A percentile compares a stretch with the other conserved stretches of the same genome.
Conservation (phyloP, 2,329 filamentous ascomycete species). For the Hymenoscyphus salicellus region DNA sequence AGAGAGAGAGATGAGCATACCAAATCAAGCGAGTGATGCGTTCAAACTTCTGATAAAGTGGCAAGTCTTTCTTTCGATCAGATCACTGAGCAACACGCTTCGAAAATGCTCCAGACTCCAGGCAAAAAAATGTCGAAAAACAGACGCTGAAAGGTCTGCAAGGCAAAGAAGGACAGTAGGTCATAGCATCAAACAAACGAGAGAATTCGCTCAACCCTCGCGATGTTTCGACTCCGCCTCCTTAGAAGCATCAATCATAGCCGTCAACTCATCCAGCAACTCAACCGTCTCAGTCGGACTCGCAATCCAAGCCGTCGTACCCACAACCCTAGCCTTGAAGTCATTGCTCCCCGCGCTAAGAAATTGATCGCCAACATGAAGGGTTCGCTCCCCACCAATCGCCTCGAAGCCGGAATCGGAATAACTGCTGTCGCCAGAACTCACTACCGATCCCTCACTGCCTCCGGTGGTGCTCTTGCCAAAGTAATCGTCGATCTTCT, state of each 20-base stretch:
- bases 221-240: not conserved
- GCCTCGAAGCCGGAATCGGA: slow-evolving; percentile 19
- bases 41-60: too few species aligned
- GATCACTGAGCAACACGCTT: too few species aligned
- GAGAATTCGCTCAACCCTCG: not conserved
- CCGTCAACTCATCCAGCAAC: slow-evolving; percentile 76
- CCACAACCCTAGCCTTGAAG: slow-evolving; percentile 89
- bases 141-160: too few species aligned
- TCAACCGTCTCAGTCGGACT: slow-evolving; percentile 87
- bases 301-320: slow-evolving; percentile 95
- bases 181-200: too few species aligned
- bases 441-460: not conserved
- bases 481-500: too few species aligned
- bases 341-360: slow-evolving; percentile 93
- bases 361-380: slow-evolving; percentile 97
- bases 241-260: slow-evolving; percentile 38
- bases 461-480: slow-evolving; percentile 27
- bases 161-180: too few species aligned
- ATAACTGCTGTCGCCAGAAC: not conserved
- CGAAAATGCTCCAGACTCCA: too few species aligned
- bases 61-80: too few species aligned
- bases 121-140: too few species aligned
- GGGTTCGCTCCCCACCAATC: slow-evolving; percentile 71
- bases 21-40: too few species aligned
- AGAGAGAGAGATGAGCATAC: too few species aligned